Evolutionary conservation across 1,284 basidiomycete species (phyloP).

Genomic region (Ceratobasidium sp.): DNA sequence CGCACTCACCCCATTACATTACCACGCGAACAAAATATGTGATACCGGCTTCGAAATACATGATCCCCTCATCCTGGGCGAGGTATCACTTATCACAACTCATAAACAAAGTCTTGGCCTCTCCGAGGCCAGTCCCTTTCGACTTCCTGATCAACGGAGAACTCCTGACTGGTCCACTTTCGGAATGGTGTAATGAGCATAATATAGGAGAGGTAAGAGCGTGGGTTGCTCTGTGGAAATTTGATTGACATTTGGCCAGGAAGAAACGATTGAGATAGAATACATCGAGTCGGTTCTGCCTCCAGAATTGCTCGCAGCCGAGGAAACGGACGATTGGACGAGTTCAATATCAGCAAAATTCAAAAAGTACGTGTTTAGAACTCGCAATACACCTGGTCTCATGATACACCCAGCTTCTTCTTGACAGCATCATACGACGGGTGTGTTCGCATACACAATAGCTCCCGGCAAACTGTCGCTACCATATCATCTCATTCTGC

Average conservation of each 20-base stretch:
- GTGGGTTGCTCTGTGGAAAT: background rate
- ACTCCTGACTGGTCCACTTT: conserved; percentile 76
- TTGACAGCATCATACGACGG: conserved; percentile 85
- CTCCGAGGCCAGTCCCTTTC: conserved; percentile 82
- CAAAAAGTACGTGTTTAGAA: conserved; percentile 63
- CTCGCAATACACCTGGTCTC: background rate
- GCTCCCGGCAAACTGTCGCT: conserved; percentile 64
- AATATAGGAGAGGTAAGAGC: conserved; percentile 69
- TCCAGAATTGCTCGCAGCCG: conserved; percentile 79
- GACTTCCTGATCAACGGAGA: conserved; percentile 91
- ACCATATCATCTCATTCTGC: conserved; percentile 63
- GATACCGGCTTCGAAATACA: conserved; percentile 90
- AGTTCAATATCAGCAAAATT: conserved; percentile 77
- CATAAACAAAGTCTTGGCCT: conserved; percentile 90
- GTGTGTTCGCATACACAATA: conserved; percentile 74
- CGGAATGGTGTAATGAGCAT: conserved; percentile 78
- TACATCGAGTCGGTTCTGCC: conserved; percentile 94
- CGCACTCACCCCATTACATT: conserved; percentile 72
- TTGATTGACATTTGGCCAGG: conserved; percentile 52
- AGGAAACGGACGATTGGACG: conserved; percentile 95
- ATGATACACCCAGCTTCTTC: conserved; percentile 61
- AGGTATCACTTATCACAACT: conserved; percentile 97
- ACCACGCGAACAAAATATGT: conserved; percentile 81
- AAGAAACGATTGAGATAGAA: conserved; percentile 91
- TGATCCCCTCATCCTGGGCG: conserved; percentile 91